Base-by-base conservation (phyloP, 176 grass and related monocot species). In the Saccharum spontaneum region DNA sequence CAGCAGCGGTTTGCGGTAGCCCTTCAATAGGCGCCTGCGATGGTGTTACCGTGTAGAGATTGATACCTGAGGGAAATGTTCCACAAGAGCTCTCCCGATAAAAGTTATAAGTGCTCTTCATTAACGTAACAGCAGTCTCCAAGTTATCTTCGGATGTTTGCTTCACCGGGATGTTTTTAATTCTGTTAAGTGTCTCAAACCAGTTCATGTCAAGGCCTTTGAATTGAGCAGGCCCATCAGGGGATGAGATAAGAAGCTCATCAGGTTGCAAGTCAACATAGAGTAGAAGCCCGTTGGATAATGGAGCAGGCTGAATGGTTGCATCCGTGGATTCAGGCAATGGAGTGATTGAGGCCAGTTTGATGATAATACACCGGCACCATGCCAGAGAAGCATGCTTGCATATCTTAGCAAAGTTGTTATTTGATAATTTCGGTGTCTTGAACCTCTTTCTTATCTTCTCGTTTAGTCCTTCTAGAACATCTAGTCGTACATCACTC, bases 201-300 rank as follows among this genome's bases (percentile, higher is more conserved):
- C 86, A 95, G 77, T 96, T 96, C 93, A 99, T 99, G 72, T 96
- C 97, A 61, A 99, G 91, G 14, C 97, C 97, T 94, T 92, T 92
- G 54, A 89, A 96, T 83, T 92, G 93, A 83, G 88, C 79, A 83
- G 87, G 84, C 30, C 90, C 93, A 46, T 99, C 91, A 71, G 86
- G 90, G 54, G 88, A 92, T 79, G 88, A 87, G 59, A 99, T 85
- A 62, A 96, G 91, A 68, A 96, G 91, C 30, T 96, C 93, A 34
- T 99, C 97, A 79, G 93, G 97, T 75, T 96, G 93, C 72, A 94
- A 88, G 76, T 99, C 97, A 22, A 99, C 92, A 39, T 89, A 94
- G 34, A 98, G 86, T 60, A 92, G 44, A 74, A 96, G 84, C 37
- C 87, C 90, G 10, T 78, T 93, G 57, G 86, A 89, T 87, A 85